phyloP scores from a whole-genome alignment of 148 eudicot genomes.

The Cornus florida region DNA sequence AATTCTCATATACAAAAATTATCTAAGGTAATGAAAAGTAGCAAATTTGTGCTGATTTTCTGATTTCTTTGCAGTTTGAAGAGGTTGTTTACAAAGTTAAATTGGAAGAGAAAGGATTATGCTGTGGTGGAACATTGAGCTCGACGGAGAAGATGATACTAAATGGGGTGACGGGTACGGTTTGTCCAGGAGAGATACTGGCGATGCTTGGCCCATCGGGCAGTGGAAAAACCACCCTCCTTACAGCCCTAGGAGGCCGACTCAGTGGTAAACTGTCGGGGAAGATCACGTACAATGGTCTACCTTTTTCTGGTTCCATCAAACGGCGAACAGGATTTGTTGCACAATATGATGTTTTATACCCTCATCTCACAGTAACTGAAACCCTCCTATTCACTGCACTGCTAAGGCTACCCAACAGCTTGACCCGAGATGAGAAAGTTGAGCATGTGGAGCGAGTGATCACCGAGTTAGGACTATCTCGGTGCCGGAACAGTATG shows the following conservation, averaged over 20 bases:
- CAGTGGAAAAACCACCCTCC: slow-evolving; percentile 94
- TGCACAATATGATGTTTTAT: slow-evolving; percentile 81
- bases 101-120: slow-evolving; percentile 34
- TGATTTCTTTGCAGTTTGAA: slow-evolving; percentile 58
- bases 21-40: not conserved
- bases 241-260: slow-evolving; percentile 95
- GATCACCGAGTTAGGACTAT: slow-evolving; percentile 60
- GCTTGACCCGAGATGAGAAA: slow-evolving; percentile 51
- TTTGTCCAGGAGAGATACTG: slow-evolving; percentile 81
- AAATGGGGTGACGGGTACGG: slow-evolving; percentile 80
- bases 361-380: slow-evolving; percentile 87
- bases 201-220: slow-evolving; percentile 99
- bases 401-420: slow-evolving; percentile 70
- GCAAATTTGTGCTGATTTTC: not conserved
- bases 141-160: slow-evolving; percentile 73
- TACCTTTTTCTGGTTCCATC: slow-evolving; percentile 65
- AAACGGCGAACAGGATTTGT: slow-evolving; percentile 84
- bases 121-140: slow-evolving; percentile 37
- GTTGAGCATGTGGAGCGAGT: slow-evolving; percentile 71
- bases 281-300: slow-evolving; percentile 77
- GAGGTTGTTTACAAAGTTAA: slow-evolving; percentile 89
- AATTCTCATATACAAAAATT: not conserved
- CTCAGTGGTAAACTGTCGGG: slow-evolving; percentile 61
- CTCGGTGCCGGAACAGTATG: slow-evolving; percentile 67
- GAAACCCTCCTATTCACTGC: slow-evolving; percentile 93